Percentiles rank a stretch among this genome's conserved stretches.
These are phyloP conservation scores for Lecanosticta acicola DNA, from an alignment of 2,329 filamentous ascomycete species.

Conservation along the genomic window DNA sequence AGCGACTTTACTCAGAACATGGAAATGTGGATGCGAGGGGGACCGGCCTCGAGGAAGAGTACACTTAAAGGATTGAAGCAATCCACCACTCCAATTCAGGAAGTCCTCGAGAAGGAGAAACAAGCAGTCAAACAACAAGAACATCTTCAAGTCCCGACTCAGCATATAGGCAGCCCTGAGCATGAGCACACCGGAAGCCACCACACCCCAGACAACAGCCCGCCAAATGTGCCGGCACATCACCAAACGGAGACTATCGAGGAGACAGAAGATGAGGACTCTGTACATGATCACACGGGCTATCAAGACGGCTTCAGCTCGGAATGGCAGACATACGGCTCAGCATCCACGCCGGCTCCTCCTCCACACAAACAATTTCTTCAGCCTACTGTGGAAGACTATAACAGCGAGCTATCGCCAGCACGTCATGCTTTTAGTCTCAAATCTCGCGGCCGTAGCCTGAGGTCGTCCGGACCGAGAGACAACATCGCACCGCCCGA, in stretches of 20 bases:
- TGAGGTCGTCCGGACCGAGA: neutral
- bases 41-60: conserved; percentile 10
- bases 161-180: conserved; percentile 4
- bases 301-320: conserved; percentile 23
- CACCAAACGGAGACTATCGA: neutral
- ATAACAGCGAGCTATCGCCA: conserved; percentile 32
- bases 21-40: conserved; percentile 31
- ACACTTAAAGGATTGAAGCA: conserved; percentile 11
- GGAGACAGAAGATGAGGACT: conserved; percentile 1
- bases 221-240: conserved; percentile 20
- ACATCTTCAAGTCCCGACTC: conserved; percentile 1
- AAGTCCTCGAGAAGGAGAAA: conserved; percentile 1
- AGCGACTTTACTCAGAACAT: conserved; percentile 36
- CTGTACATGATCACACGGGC: conserved; percentile 6
- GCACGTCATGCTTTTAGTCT: conserved; percentile 15
- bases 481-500: conserved; percentile 5
- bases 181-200: conserved; percentile 22
- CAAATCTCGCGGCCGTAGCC: conserved; percentile 7
- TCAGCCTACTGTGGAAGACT: conserved; percentile 34
- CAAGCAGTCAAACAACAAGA: conserved; percentile 1
- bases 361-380: conserved; percentile 25
- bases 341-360: conserved; percentile 25
- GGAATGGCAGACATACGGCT: conserved; percentile 29
- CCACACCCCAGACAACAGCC: conserved; percentile 26
- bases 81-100: neutral